These are phyloP conservation scores for Salicornia ramosissima DNA, from an alignment of 148 eudicot species.

Conservation along the genomic window DNA sequence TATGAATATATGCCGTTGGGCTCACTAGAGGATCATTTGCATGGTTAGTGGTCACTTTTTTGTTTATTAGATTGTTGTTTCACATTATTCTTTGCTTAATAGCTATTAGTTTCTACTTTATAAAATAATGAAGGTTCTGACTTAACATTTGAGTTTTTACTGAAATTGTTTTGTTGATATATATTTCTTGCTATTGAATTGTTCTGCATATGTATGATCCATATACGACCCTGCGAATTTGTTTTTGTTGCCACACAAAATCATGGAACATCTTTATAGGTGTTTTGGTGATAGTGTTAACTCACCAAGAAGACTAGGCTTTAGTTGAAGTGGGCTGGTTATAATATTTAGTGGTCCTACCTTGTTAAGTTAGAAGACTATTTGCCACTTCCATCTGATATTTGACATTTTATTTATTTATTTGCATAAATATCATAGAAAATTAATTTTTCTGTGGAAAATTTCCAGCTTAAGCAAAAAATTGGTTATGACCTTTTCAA, in stretches of 20 bases:
- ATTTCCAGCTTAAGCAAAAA: background rate
- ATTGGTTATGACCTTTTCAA: background rate
- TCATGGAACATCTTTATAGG: background rate
- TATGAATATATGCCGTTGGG: constrained; percentile 97
- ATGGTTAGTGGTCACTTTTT: constrained; percentile 45
- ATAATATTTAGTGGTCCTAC: background rate
- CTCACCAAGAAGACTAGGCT: no score
- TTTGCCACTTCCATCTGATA: background rate
- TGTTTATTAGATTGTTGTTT: background rate
- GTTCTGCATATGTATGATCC: background rate
- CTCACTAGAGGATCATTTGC: constrained; percentile 95
- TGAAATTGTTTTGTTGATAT: no score
- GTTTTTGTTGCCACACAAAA: background rate
- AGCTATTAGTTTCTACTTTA: background rate
- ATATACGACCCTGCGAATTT: background rate
- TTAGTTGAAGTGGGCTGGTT: no score
- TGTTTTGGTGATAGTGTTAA: background rate
- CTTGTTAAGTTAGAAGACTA: background rate
- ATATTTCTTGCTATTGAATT: no score
- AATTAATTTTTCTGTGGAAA: background rate
- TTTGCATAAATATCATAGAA: background rate
- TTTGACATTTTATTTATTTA: background rate
- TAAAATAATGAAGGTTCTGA: no score
- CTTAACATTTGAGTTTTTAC: no score
- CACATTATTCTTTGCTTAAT: background rate